Conservation (phyloP, 805 yeast genomes). For the Lipomyces lipofer region DNA sequence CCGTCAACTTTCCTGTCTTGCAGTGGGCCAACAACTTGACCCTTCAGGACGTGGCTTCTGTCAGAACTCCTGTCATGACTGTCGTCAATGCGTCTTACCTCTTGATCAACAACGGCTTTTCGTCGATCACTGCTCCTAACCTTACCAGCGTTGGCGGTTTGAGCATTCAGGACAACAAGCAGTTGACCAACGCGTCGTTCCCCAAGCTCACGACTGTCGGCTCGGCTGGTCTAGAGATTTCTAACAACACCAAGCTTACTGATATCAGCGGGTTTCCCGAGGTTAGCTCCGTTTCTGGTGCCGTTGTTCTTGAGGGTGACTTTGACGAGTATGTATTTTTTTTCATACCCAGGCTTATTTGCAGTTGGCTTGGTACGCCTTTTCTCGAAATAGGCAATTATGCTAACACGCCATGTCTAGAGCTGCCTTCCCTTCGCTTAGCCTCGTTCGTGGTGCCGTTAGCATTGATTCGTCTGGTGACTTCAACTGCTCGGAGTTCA, state of each 20-base stretch:
- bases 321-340: constrained; percentile 51
- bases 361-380: too few relatives aligned
- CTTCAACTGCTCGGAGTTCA: constrained; percentile 78
- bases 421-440: constrained; percentile 72
- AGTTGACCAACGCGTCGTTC: constrained; percentile 68
- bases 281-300: constrained; percentile 80
- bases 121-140: constrained; percentile 42
- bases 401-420: not conserved
- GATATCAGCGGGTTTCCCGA: constrained; percentile 71
- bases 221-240: constrained; percentile 83
- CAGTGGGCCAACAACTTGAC: constrained; percentile 85
- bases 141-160: constrained; percentile 75
- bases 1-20: constrained; percentile 54
- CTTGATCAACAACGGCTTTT: constrained; percentile 68
- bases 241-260: constrained; percentile 75
- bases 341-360: too few relatives aligned
- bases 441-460: constrained; percentile 90
- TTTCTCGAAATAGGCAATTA: too few relatives aligned
- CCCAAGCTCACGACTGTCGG: constrained; percentile 70
- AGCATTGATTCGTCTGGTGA: constrained; percentile 72
- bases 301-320: constrained; percentile 76
- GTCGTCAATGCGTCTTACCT: constrained; percentile 80
- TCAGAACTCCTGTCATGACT: constrained; percentile 67
- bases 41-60: constrained; percentile 74
- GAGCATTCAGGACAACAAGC: constrained; percentile 69